Evolutionary conservation across 345 rosid genomes (phyloP).

Genomic region (Camelina neglecta): DNA sequence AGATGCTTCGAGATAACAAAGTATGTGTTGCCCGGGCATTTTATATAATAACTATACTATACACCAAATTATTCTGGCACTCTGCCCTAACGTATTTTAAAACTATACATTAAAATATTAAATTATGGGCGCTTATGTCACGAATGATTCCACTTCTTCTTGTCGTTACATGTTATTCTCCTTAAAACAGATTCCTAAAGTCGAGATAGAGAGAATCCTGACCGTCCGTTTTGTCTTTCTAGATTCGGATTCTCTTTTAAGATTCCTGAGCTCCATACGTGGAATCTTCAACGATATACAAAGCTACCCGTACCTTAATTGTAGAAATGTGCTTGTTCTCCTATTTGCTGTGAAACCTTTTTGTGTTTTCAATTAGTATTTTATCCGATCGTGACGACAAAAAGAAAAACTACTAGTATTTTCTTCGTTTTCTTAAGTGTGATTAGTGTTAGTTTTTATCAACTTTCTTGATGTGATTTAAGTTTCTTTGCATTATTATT

Average conservation of each 20-base stretch:
- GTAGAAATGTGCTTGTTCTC: slow-evolving; percentile 20
- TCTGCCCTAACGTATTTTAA: slow-evolving; percentile 1
- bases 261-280: slow-evolving; percentile 28
- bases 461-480: background rate
- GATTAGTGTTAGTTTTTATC: background rate
- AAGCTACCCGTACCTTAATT: slow-evolving; percentile 9
- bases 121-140: slow-evolving; percentile 30
- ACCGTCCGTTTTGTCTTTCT: slow-evolving; percentile 27
- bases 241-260: slow-evolving; percentile 39
- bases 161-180: slow-evolving; percentile 41
- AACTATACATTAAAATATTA: slow-evolving; percentile 8
- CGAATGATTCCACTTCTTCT: slow-evolving; percentile 31
- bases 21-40: background rate
- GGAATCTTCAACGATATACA: slow-evolving; percentile 43
- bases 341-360: slow-evolving; percentile 19
- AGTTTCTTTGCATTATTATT: slow-evolving; percentile 1
- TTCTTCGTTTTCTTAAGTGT: background rate
- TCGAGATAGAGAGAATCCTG: slow-evolving; percentile 21
- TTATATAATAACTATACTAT: background rate
- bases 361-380: background rate
- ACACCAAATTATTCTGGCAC: background rate
- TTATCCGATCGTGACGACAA: no score
- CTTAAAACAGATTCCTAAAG: slow-evolving; percentile 38
- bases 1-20: slow-evolving; percentile 19
- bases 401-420: no score